Conservation (phyloP, 805 yeast species). For the Yamadazyma olivae region DNA sequence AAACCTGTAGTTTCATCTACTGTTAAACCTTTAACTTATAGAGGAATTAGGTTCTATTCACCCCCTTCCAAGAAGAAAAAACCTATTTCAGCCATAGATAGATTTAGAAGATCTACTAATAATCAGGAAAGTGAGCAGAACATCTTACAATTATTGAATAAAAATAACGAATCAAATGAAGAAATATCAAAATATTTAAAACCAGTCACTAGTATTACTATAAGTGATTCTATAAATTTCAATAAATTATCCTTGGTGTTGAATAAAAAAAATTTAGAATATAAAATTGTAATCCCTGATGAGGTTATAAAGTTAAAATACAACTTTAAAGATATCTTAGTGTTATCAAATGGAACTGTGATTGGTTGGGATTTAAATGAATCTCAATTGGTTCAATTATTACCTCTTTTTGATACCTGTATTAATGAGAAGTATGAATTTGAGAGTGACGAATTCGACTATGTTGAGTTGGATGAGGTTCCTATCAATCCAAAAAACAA, state of each 20-base stretch:
- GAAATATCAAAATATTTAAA: slow-evolving; percentile 9
- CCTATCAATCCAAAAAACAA: slow-evolving; percentile 18
- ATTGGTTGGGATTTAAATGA: slow-evolving; percentile 84
- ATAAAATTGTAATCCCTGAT: slow-evolving; percentile 48
- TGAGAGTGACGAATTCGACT: slow-evolving; percentile 90
- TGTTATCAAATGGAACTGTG: slow-evolving; percentile 73
- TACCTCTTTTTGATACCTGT: slow-evolving; percentile 52
- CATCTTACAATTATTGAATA: slow-evolving; percentile 23
- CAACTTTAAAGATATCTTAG: slow-evolving; percentile 50
- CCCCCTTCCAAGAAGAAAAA: slow-evolving; percentile 16
- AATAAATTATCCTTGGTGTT: slow-evolving; percentile 50
- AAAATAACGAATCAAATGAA: slow-evolving; percentile 14
- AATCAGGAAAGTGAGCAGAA: slow-evolving; percentile 22
- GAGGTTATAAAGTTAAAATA: slow-evolving; percentile 61
- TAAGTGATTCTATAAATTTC: slow-evolving; percentile 70
- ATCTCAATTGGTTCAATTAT: slow-evolving; percentile 39
- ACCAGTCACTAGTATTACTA: slow-evolving; percentile 68
- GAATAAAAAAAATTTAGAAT: slow-evolving; percentile 1
- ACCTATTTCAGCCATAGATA: slow-evolving; percentile 25
- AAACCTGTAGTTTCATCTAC: too few relatives aligned
- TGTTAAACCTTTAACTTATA: too few relatives aligned
- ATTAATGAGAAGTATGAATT: slow-evolving; percentile 37
- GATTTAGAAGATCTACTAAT: slow-evolving; percentile 22
- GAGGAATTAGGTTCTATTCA: too few relatives aligned
- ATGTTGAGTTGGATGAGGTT: slow-evolving; percentile 42